Conservation (phyloP, 176 grass and related monocot species). For the Avena sativa region DNA sequence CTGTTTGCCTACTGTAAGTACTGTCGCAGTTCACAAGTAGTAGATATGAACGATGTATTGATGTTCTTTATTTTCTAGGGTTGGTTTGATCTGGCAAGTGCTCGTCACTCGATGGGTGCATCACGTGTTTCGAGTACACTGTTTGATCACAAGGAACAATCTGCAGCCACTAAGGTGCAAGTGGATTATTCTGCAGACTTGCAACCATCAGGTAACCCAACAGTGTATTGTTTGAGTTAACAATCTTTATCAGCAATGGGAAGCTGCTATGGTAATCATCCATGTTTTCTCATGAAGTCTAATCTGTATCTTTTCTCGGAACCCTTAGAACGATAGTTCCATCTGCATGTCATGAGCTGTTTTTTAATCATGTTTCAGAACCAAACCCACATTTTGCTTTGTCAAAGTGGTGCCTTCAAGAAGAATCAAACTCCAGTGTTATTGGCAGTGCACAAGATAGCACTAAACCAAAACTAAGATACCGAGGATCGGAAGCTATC, state of each 20-base stretch:
- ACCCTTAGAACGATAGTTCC: background rate
- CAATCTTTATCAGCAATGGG: background rate
- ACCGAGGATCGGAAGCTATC: slow-evolving; percentile 50
- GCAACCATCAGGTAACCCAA: slow-evolving; percentile 53
- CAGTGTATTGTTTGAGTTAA: background rate
- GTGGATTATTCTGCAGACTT: slow-evolving; percentile 46
- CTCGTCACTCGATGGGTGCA: slow-evolving; percentile 86
- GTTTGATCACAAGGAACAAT: slow-evolving; percentile 75
- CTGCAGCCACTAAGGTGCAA: slow-evolving; percentile 75
- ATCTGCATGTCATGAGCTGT: slow-evolving; percentile 11
- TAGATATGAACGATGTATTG: too few relatives aligned
- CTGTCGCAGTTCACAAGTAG: background rate
- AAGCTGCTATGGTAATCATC: background rate
- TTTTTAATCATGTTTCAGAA: slow-evolving; percentile 48
- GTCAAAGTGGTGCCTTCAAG: slow-evolving; percentile 70
- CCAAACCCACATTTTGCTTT: slow-evolving; percentile 55
- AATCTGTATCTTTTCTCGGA: background rate
- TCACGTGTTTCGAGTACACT: slow-evolving; percentile 76
- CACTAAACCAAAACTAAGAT: slow-evolving; percentile 63
- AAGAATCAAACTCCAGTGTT: slow-evolving; percentile 36
- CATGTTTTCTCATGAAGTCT: slow-evolving; percentile 7
- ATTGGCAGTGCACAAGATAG: slow-evolving; percentile 22
- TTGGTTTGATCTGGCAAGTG: slow-evolving; percentile 88
- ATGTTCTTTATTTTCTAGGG: slow-evolving; percentile 50
- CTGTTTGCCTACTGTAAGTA: background rate